Conservation (phyloP, 306 rosid genomes). For the Acacia confusa region DNA sequence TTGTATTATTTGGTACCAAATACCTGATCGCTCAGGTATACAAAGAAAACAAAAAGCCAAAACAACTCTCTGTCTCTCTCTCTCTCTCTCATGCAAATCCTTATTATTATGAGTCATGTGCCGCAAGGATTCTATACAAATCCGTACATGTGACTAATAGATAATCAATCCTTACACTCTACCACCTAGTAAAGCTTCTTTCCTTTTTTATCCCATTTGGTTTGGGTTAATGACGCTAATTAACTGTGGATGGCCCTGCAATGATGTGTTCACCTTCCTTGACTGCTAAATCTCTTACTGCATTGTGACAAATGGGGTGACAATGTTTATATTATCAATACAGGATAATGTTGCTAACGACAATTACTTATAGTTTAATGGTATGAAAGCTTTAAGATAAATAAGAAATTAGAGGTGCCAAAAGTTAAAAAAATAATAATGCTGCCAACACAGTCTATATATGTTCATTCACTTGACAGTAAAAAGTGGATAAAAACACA, state of each 20-base stretch:
- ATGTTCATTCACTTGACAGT: too few species aligned
- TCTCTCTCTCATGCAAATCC: not conserved
- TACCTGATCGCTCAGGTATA: not conserved
- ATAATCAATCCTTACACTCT: not conserved
- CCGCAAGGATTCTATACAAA: not conserved
- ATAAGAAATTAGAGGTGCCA: too few species aligned
- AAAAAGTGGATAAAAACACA: too few species aligned
- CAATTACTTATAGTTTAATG: too few species aligned
- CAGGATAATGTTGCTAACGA: too few species aligned
- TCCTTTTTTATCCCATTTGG: not conserved
- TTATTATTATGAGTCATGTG: not conserved
- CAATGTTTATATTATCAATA: not conserved
- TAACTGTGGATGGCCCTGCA: not conserved
- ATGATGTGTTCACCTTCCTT: constrained; percentile 7
- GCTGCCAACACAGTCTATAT: not conserved
- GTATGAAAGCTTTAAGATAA: too few species aligned
- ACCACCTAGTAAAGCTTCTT: not conserved
- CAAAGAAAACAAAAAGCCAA: not conserved
- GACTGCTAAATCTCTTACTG: not conserved
- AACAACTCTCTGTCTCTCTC: not conserved
- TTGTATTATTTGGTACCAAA: not conserved
- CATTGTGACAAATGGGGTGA: not conserved
- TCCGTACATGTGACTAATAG: not conserved
- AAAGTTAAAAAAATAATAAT: too few species aligned
- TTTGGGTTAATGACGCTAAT: not conserved